Base-by-base conservation (phyloP, 371 early-diverging fungal species). In the Thermomucor indicae-seudaticae region DNA sequence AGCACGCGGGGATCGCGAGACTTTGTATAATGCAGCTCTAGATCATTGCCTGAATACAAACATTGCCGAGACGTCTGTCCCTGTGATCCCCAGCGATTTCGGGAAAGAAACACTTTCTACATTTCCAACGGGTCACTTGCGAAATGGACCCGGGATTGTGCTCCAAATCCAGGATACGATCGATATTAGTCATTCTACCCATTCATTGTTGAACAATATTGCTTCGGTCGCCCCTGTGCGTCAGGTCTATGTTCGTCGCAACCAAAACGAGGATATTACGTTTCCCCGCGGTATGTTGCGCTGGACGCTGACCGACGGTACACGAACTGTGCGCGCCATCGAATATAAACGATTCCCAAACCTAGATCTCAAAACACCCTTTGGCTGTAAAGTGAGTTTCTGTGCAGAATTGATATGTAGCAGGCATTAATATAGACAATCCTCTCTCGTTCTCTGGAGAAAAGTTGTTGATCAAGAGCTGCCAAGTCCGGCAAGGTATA, bases 251-350 rank as follows among this genome's bases (percentile, higher is more conserved):
- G 49, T 49, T 7, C 52, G 51, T 14, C 57, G 58, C 42, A 46
- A 37, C 10, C 38, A 37, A 0, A 51, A 49, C 1, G 61, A 51
- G 2, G 62, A 63, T 2, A 32, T 60, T 1, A 44, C 46, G 8
- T 57, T 72, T 25, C 54, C 65, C 7, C 43, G 72, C 29, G 72
- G 72, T 3, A 67, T 53, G 27, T 24, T 75, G 22, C 53, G 58
- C 2, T 64, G 69, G 67, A 60, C 52, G 0, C 25, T 75, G 16
- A 62, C 70, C 0, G 76, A 75, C 32, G 76, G 76, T 8, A 37
- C 38, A 6, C 44, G 31, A 3, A 54, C 63, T 17, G 54, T 75
- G 12, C 49, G 60, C 3, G 76, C 64, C 12, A 51, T 65, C 23
- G 76, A 75, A 49, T 38, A 60, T 0, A 51, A 69, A 46, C 29